Conservation (phyloP, 371 early-diverging fungal species). For the Chytridium lagenaria region DNA sequence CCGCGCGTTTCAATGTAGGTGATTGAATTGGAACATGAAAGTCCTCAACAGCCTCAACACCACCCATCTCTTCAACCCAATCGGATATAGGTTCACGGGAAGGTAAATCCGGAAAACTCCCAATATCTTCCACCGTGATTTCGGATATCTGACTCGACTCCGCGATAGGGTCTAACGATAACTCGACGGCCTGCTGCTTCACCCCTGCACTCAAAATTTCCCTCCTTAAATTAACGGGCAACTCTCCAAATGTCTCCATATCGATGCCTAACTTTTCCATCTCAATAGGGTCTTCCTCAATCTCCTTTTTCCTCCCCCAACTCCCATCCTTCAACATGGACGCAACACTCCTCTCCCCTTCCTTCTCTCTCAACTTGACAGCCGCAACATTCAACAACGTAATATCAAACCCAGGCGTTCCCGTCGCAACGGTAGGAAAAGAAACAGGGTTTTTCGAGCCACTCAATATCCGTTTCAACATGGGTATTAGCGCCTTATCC, state of each 20-base stretch:
- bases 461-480: neutral
- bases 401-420: slow-evolving; percentile 9
- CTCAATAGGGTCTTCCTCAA: neutral
- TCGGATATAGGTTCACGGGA: no score
- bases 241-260: neutral
- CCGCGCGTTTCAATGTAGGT: no score
- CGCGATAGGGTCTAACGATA: neutral
- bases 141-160: neutral
- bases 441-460: neutral
- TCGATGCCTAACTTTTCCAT: slow-evolving; percentile 1
- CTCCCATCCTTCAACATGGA: neutral
- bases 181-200: neutral
- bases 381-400: slow-evolving; percentile 36
- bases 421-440: neutral
- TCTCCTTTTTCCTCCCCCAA: neutral
- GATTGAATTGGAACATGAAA: no score
- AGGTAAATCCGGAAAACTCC: slow-evolving; percentile 3
- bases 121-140: neutral
- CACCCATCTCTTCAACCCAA: no score
- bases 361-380: slow-evolving; percentile 4
- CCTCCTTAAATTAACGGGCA: neutral
- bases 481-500: slow-evolving; percentile 17
- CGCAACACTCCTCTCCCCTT: neutral
- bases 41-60: no score
- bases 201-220: neutral